phyloP scores from a whole-genome alignment of 768 basidiomycete genomes.

The Cystofilobasidium ferigula region DNA sequence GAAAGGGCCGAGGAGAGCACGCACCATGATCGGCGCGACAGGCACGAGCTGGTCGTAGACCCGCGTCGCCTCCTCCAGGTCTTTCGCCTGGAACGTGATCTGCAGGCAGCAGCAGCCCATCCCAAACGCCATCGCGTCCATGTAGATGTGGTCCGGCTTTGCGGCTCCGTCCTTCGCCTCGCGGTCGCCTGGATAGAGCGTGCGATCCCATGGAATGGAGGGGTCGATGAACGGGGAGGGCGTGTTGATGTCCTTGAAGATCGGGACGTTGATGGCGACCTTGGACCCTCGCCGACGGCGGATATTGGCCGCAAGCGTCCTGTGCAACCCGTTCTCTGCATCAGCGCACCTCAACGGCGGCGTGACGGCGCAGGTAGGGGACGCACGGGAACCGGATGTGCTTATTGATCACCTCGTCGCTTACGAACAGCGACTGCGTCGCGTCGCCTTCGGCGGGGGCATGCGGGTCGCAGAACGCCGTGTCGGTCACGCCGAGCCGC shows the following conservation, averaged over 20 bases:
- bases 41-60: slow-evolving; percentile 96
- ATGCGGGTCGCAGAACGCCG: slow-evolving; percentile 74
- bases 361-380: neutral
- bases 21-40: slow-evolving; percentile 84
- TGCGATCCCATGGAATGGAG: slow-evolving; percentile 76
- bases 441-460: slow-evolving; percentile 69
- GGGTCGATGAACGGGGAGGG: slow-evolving; percentile 84
- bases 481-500: slow-evolving; percentile 71
- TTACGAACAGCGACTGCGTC: slow-evolving; percentile 86
- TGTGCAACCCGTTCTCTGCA: too few relatives aligned
- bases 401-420: slow-evolving; percentile 90
- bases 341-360: too few relatives aligned
- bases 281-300: slow-evolving; percentile 79
- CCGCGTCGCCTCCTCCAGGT: slow-evolving; percentile 76
- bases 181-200: slow-evolving; percentile 70
- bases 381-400: slow-evolving; percentile 96
- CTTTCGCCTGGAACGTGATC: slow-evolving; percentile 93
- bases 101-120: slow-evolving; percentile 99
- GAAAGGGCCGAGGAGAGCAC: neutral
- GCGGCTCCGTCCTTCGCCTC: slow-evolving; percentile 88
- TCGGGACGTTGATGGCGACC: slow-evolving; percentile 86
- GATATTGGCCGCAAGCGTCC: slow-evolving; percentile 96
- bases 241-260: slow-evolving; percentile 78
- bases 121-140: slow-evolving; percentile 99
- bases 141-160: slow-evolving; percentile 78